Conservation (phyloP, 1,284 basidiomycete genomes). For the Pascua guehoae region DNA sequence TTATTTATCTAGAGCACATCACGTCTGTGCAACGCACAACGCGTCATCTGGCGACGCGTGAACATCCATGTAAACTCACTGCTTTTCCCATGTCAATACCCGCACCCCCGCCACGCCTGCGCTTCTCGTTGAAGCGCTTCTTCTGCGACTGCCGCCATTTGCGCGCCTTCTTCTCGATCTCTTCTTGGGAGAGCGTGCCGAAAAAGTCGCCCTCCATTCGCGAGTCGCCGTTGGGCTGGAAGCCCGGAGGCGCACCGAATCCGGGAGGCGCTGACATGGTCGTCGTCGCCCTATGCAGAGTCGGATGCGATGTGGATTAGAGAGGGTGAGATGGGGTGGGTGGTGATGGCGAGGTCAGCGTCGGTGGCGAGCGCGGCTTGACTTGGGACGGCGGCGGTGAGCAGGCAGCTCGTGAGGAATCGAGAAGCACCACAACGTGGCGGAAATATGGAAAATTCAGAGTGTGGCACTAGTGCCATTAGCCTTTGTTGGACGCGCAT, state of each 20-base stretch:
- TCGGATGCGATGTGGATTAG: not conserved
- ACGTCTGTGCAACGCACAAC: not conserved
- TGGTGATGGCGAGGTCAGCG: not conserved
- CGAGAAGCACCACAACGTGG: too few relatives aligned
- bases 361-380: not conserved
- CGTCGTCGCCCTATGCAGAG: not conserved
- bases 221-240: slow-evolving; percentile 27
- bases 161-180: slow-evolving; percentile 50
- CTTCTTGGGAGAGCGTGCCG: slow-evolving; percentile 43
- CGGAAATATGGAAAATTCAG: too few relatives aligned
- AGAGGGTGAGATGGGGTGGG: slow-evolving; percentile 2
- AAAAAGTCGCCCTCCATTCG: slow-evolving; percentile 47
- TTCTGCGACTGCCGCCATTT: slow-evolving; percentile 49
- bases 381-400: too few relatives aligned
- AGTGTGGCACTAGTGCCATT: too few relatives aligned
- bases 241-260: slow-evolving; percentile 30
- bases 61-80: slow-evolving; percentile 37
- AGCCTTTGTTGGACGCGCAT: too few relatives aligned
- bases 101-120: slow-evolving; percentile 46
- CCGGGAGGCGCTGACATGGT: slow-evolving; percentile 48
- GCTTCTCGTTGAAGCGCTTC: slow-evolving; percentile 47
- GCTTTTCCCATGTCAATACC: slow-evolving; percentile 50
- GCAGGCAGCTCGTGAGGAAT: too few relatives aligned
- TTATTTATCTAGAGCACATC: not conserved
- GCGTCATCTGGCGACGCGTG: too few relatives aligned